Percentiles rank a stretch among this genome's conserved stretches.
These are phyloP conservation scores for Oryza brachyantha DNA, from an alignment of 176 grass and related monocot genomes.

Conservation along the genomic window DNA sequence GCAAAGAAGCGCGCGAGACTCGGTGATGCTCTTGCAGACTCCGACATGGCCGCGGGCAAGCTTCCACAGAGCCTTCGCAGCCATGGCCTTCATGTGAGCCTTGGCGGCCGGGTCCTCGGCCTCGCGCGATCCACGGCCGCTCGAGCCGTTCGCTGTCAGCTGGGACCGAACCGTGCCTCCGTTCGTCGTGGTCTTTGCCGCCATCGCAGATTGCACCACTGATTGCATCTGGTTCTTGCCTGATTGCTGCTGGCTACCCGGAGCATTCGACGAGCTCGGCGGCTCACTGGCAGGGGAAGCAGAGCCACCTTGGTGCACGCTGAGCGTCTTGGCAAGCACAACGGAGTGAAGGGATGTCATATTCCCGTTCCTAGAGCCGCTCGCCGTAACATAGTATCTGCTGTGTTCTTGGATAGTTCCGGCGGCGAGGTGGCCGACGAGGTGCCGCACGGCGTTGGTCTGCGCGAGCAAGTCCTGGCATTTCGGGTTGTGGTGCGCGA, in stretches of 20 bases:
- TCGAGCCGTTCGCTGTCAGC: constrained; percentile 20
- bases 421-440: constrained; percentile 68
- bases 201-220: constrained; percentile 59
- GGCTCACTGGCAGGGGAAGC: constrained; percentile 3
- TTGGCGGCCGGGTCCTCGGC: constrained; percentile 64
- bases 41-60: constrained; percentile 52
- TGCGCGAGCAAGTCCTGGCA: constrained; percentile 75
- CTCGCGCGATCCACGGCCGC: constrained; percentile 37
- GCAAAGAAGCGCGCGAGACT: constrained; percentile 89
- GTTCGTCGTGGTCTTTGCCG: constrained; percentile 30
- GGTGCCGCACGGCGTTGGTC: constrained; percentile 64
- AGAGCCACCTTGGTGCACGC: constrained; percentile 17
- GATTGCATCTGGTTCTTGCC: constrained; percentile 55
- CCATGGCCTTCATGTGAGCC: constrained; percentile 78
- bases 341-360: constrained; percentile 60
- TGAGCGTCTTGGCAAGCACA: constrained; percentile 48
- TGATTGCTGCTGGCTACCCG: not conserved
- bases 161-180: not conserved
- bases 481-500: constrained; percentile 46
- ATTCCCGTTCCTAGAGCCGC: not conserved
- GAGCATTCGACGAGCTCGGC: not conserved
- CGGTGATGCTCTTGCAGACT: constrained; percentile 80
- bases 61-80: constrained; percentile 77
- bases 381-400: constrained; percentile 51
- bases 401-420: constrained; percentile 89